Base-by-base conservation (phyloP, 2,329 filamentous ascomycete genomes). In the Cryphonectria parasitica region DNA sequence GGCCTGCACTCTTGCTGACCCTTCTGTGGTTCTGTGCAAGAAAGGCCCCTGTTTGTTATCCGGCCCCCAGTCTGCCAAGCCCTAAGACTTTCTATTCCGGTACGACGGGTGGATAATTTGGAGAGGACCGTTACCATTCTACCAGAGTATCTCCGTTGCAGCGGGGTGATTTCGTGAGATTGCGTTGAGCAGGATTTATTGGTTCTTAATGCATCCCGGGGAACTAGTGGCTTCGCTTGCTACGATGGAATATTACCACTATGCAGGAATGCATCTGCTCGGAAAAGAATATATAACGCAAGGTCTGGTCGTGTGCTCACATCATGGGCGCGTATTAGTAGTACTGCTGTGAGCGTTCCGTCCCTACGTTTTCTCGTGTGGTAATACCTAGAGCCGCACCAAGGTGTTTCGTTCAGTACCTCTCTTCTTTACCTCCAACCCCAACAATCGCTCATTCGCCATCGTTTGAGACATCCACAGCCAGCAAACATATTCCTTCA, bases 21-120 rank as follows among this genome's bases (percentile, higher is more conserved):
- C 25, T 54, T 58, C 54, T 58, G 25, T 58, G 54, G 54, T 58
- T 31, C 28, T 58, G 54, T 58, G 54, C 15, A 58, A 58, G 28
- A 34, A 49, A 49, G 45, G 54, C 54, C 54, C 54, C 54, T 58
- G 25, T 31, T 58, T 58, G 13, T 28, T 58, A 58, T 58, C 22
- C 28, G 54, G 25, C 54, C 54, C 54, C 54, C 54, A 19, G 54
- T 58, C 54, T 34, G 54, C 54, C 54, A 58, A 58, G 54, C 25
- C 54, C 17, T 17, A 17, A n/a, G 19, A 17, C 54, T 31, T 28
- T 58, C 25, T 58, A 31, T 31, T 58, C 25, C 13, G 25, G 54
- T 58, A 31, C 25, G 54, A 58, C 25, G 4, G 28, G 25, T 58
- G 54, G 54, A 31, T 58, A 58, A 31, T 17, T 58, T 49, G 45